These are phyloP conservation scores for Strobilomyces echinocephalus DNA, from an alignment of 768 basidiomycete species.

Conservation along the genomic window DNA sequence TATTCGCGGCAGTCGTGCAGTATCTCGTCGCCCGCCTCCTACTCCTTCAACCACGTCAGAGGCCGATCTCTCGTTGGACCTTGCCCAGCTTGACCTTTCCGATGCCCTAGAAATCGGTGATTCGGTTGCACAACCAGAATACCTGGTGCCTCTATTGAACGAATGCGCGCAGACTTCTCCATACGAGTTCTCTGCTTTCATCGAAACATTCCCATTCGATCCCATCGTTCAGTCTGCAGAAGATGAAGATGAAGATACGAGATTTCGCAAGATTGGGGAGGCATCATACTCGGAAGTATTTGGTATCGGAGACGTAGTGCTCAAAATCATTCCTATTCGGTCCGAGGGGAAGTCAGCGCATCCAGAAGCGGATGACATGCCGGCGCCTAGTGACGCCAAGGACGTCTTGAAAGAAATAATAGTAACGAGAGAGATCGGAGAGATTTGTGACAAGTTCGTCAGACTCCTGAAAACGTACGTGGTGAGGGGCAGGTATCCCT, in stretches of 20 bases:
- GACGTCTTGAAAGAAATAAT: constrained; percentile 80
- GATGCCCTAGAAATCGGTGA: constrained; percentile 46
- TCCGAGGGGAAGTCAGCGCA: constrained; percentile 37
- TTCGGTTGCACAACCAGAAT: constrained; percentile 41
- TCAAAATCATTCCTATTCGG: constrained; percentile 81
- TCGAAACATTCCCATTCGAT: constrained; percentile 74
- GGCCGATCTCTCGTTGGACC: constrained; percentile 37
- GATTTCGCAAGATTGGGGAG: constrained; percentile 87
- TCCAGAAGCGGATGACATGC: constrained; percentile 46
- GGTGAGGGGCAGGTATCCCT: constrained; percentile 82
- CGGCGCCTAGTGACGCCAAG: constrained; percentile 65
- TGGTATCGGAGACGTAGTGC: constrained; percentile 81
- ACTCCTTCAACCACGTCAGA: constrained; percentile 56
- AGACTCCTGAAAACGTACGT: constrained; percentile 78
- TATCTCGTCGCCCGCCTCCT: constrained; percentile 39
- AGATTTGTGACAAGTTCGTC: constrained; percentile 73
- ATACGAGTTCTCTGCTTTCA: constrained; percentile 79
- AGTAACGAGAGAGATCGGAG: constrained; percentile 73
- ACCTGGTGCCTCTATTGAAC: constrained; percentile 59
- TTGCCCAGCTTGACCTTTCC: constrained; percentile 40
- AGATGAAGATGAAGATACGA: constrained; percentile 27
- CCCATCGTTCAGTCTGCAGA: constrained; percentile 47
- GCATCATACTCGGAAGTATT: constrained; percentile 97
- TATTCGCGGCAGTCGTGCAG: constrained; percentile 43
- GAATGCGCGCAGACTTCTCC: constrained; percentile 69